Evolutionary conservation across 768 basidiomycete genomes (phyloP), one percentile per base, ranked within the genome.

Genomic region (Piloderma croceum): DNA sequence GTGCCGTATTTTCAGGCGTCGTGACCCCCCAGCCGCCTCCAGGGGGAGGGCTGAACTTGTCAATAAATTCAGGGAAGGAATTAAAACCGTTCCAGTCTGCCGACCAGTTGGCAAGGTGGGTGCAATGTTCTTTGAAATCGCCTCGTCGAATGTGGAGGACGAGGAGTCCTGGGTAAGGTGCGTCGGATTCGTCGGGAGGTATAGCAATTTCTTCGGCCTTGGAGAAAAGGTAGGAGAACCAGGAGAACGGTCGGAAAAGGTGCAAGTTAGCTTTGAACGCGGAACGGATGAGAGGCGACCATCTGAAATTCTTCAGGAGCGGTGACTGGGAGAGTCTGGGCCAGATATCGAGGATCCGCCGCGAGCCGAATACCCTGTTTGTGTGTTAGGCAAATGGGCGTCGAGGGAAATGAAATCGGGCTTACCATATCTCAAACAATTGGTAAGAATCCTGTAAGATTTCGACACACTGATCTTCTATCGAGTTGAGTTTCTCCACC

Each of bases 231-330:
- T 31, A 54, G 52, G 5, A 56, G 47, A 34, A 45, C 9, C 32
- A 35, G 18, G 38, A 27, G 10, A 13, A 31, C 25, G 20, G 13
- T 23, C 39, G 24, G 53, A 80, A 74, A 31, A 73, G 57, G 6
- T 62, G 57, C 1, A 62, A 51, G 48, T 83, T 83, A 13, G 55
- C 54, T 15, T 60, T 47, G 51, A 74, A 77, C 0, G 69, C 69
- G n/a, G 52, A 53, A 34, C 75, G 60, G 42, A 84, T 62, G 3
- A 83, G 69, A 0, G 77, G 67, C 0, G 84, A 84, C 80, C 80
- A 83, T 13, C 66, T 62, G 54, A 77, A 80, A 24, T 71, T 47
- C 4, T 56, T 61, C 7, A 75, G 42, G 24, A 72, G 49, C 9
- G 74, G 71, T 4, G 73, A 73, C 13, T 48, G 53, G 11, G 63